Evolutionary conservation across 2,329 filamentous ascomycete genomes (phyloP).

Genomic region (Colletotrichum ledebouriae): DNA sequence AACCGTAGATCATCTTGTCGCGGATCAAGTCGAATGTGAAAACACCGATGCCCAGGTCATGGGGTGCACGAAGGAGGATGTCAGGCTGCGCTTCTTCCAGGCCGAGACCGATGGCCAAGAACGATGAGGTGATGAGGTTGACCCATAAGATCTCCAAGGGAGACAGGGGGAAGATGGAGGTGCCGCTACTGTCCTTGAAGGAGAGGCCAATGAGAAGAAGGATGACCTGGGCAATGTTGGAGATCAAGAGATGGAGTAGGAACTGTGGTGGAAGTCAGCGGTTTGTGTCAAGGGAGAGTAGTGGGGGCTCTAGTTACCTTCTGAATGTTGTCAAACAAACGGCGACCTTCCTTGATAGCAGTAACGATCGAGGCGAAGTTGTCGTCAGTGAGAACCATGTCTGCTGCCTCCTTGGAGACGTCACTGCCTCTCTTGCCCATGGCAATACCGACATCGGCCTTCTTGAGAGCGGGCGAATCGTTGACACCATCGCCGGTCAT

Average conservation of each 20-base stretch:
- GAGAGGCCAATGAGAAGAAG: slow-evolving; percentile 76
- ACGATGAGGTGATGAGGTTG: slow-evolving; percentile 79
- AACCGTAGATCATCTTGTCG: slow-evolving; percentile 76
- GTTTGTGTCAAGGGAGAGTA: slow-evolving; percentile 13
- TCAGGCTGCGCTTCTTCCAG: slow-evolving; percentile 78
- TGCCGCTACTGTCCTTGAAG: slow-evolving; percentile 71
- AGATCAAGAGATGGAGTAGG: slow-evolving; percentile 75
- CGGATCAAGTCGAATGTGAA: slow-evolving; percentile 75
- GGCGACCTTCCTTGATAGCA: slow-evolving; percentile 78
- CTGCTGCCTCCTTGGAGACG: slow-evolving; percentile 84
- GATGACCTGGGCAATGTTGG: slow-evolving; percentile 78
- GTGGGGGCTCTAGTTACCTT: slow-evolving; percentile 64
- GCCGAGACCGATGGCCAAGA: slow-evolving; percentile 79
- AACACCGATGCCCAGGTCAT: slow-evolving; percentile 70
- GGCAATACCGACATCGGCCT: slow-evolving; percentile 81
- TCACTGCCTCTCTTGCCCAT: slow-evolving; percentile 80
- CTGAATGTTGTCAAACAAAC: slow-evolving; percentile 80
- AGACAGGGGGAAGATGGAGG: slow-evolving; percentile 78
- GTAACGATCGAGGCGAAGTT: slow-evolving; percentile 87
- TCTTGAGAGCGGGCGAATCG: slow-evolving; percentile 79
- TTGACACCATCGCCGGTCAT: slow-evolving; percentile 85
- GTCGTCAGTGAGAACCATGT: slow-evolving; percentile 90
- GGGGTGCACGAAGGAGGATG: slow-evolving; percentile 75
- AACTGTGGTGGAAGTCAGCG: slow-evolving; percentile 55
- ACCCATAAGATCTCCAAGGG: slow-evolving; percentile 83